A percentile compares a stretch with the other conserved stretches of the same genome.
phyloP scores from a whole-genome alignment of 116 monocot species.

The Thalassia testudinum region DNA sequence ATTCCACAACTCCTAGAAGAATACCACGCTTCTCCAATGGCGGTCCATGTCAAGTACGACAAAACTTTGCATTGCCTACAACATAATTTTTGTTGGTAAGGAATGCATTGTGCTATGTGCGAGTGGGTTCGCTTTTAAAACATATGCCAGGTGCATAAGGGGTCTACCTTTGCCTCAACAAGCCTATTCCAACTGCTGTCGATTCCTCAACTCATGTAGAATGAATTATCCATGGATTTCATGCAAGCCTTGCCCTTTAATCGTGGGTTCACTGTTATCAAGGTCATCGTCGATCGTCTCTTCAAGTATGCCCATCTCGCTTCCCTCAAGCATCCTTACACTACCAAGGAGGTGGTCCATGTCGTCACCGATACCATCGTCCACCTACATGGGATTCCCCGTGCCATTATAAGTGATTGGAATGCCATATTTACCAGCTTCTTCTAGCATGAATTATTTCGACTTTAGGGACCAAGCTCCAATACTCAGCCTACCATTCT shows the following conservation, averaged over 20 bases:
- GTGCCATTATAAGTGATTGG: background rate
- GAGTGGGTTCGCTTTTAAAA: background rate
- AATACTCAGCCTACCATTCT: background rate
- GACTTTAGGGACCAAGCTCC: background rate
- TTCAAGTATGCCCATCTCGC: background rate
- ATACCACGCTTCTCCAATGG: background rate
- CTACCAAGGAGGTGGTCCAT: background rate
- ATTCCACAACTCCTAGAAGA: background rate
- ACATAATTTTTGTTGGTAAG: background rate
- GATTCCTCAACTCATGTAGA: background rate
- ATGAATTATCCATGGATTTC: constrained; percentile 5
- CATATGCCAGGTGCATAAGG: background rate
- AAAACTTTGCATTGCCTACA: background rate
- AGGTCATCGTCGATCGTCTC: background rate
- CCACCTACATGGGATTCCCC: background rate
- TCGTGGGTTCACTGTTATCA: background rate
- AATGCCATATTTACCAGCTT: background rate
- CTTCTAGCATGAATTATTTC: background rate
- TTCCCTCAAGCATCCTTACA: background rate
- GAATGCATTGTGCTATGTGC: background rate
- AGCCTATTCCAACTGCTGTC: background rate
- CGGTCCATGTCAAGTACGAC: background rate
- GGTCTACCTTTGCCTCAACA: background rate
- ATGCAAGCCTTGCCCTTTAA: background rate
- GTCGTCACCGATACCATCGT: background rate